Conservation (phyloP, 208 protist species). For the Naegleria gruberi region DNA sequence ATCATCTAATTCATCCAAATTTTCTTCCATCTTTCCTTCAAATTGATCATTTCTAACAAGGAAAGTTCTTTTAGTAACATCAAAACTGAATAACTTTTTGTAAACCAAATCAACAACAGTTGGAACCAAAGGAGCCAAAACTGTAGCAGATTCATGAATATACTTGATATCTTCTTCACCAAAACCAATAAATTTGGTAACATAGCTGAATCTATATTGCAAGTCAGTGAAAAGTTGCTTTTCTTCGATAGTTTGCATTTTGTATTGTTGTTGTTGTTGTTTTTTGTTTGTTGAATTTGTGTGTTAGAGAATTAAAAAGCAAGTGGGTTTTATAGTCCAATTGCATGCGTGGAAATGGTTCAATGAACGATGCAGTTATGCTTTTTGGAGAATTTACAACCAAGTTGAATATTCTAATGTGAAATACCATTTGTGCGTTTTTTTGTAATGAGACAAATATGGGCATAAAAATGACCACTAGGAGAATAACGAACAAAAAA, state of each 20-base stretch:
- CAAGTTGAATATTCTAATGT: too few species aligned
- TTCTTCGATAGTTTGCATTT: constrained; percentile 14
- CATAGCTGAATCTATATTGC: background rate
- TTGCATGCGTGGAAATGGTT: too few species aligned
- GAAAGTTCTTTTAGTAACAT: constrained; percentile 7
- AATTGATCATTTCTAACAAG: background rate
- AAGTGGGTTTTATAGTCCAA: too few species aligned
- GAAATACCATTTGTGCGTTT: too few species aligned
- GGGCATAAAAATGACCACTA: too few species aligned
- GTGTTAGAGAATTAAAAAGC: too few species aligned
- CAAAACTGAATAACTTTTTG: constrained; percentile 4
- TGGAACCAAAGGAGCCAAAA: background rate
- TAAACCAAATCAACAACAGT: constrained; percentile 7
- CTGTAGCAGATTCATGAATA: background rate
- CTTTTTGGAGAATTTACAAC: too few species aligned
- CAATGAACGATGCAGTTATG: too few species aligned
- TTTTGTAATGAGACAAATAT: too few species aligned
- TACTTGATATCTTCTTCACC: background rate
- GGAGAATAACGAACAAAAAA: too few species aligned
- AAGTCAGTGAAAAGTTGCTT: background rate
- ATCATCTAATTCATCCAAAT: background rate
- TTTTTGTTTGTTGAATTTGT: too few species aligned
- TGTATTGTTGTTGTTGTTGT: too few species aligned
- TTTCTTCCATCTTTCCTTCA: background rate
- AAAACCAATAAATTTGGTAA: constrained; percentile 22